These are phyloP conservation scores for Mimosa pudica DNA, from an alignment of 306 rosid genomes.

Conservation along the genomic window DNA sequence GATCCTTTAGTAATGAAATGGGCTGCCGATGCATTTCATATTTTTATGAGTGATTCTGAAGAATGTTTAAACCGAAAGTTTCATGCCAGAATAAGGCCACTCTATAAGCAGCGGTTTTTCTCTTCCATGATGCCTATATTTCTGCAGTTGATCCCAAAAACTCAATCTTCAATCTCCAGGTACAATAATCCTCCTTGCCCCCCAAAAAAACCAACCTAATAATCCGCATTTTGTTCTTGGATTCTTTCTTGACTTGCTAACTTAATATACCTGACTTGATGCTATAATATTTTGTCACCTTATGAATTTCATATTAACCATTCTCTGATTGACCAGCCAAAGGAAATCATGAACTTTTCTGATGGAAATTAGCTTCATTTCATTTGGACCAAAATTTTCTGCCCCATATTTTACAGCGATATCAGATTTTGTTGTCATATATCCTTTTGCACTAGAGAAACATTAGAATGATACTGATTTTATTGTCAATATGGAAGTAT, in stretches of 20 bases:
- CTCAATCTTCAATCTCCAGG: conserved; percentile 69
- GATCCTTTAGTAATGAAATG: conserved; percentile 57
- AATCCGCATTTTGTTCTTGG: not conserved
- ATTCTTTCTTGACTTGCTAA: not conserved
- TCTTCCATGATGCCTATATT: conserved; percentile 78
- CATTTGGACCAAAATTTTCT: not conserved
- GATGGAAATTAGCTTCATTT: not conserved
- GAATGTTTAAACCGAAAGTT: conserved; percentile 72
- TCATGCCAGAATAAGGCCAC: conserved; percentile 79
- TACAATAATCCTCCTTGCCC: conserved; percentile 27
- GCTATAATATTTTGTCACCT: not conserved
- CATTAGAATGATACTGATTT: not conserved
- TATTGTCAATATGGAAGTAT: not conserved
- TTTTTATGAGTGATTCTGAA: conserved; percentile 92
- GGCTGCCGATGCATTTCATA: conserved; percentile 86
- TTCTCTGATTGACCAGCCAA: not conserved
- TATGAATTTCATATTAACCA: not conserved
- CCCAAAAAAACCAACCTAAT: not conserved
- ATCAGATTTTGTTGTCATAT: not conserved
- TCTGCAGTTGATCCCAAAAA: conserved; percentile 60
- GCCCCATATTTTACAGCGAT: not conserved
- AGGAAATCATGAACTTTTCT: not conserved
- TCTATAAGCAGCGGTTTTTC: conserved; percentile 92
- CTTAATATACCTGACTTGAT: not conserved
- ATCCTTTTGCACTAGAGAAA: not conserved